Evolutionary conservation across 352 stramenopile genomes (phyloP), one percentile per base, ranked within the genome.

Genomic region (Halophytophthora polymorphica): DNA sequence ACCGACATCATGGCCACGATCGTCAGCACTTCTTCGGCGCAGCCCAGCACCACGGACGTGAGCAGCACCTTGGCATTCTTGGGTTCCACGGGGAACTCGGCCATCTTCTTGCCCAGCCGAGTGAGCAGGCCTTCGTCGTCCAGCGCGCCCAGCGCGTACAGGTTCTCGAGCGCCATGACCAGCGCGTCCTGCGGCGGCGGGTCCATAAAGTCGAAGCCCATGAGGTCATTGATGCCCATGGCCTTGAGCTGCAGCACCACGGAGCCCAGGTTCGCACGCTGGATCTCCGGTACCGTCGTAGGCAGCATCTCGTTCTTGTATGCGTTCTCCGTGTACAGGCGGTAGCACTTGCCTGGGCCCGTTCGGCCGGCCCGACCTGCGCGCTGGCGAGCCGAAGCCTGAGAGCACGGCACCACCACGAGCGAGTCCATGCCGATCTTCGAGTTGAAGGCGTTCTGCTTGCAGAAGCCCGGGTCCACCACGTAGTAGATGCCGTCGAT

Each of bases 141-240:
- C 6, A 99, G 66, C 8, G 97, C 97, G 31, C 97, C 97, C 0
- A 99, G 73, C 0, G 88, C 93, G 50, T 99, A 98, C 2, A 99
- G 74, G n/a, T 90, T 95, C 66, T 99, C 96, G 40, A 99, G 93
- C 6, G 97, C 96, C 50, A 92, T 95, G 2, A 99, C 88, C 15
- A 99, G 71, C 25, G 97, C 98, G 52, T 98, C 91, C 36, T 98
- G 80, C 17, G 97, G 93, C 4, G 98, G 98, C 18, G 97, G 96
- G 64, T 99, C 97, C 94, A 99, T 99, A 53, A 99, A 99, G 69
- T 99, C 97, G 70, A 99, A 99, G 19, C 81, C 78, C 46, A 99
- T 77, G 14, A 99, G 71, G 65, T 99, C 97, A 58, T 99, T 98
- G 61, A 99, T 99, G 34, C 97, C 96, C 97, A 99, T 99, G 1